Evolutionary conservation across 371 early-diverging fungal genomes (phyloP).

Genomic region (Gilbertella persicaria): DNA sequence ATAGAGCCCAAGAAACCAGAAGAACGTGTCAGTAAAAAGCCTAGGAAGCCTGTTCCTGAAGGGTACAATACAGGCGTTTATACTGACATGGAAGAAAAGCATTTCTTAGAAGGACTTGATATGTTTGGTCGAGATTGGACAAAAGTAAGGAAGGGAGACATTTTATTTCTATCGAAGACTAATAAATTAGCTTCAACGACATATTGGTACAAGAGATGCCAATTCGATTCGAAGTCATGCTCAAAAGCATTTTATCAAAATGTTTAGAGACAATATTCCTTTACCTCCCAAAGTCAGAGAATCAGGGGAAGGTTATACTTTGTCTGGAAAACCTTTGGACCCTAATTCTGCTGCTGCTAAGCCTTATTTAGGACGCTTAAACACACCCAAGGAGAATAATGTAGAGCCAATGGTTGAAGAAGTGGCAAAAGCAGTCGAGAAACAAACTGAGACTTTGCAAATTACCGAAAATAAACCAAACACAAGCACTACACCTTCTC

Average conservation of each 20-base stretch:
- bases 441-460: neutral
- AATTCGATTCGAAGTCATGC: conserved; percentile 89
- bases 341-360: conserved; percentile 85
- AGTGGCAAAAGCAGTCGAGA: conserved; percentile 1
- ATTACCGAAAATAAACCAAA: neutral
- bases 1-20: neutral
- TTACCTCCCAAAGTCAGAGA: conserved; percentile 79
- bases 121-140: conserved; percentile 83
- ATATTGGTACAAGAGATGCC: conserved; percentile 77
- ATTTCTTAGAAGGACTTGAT: conserved; percentile 77
- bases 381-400: neutral
- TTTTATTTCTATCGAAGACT: neutral
- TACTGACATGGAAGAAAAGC: conserved; percentile 74
- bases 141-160: conserved; percentile 41
- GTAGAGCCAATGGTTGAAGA: conserved; percentile 12
- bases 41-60: conserved; percentile 44
- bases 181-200: conserved; percentile 53
- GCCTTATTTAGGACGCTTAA: conserved; percentile 62
- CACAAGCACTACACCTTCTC: conserved; percentile 4
- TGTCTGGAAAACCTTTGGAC: conserved; percentile 85
- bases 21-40: conserved; percentile 28
- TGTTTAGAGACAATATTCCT: conserved; percentile 79
- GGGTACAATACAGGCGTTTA: conserved; percentile 75
- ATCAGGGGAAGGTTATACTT: conserved; percentile 84
- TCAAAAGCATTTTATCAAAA: conserved; percentile 88